Conservation (phyloP, 2,329 filamentous ascomycete species). For the Ceratocystis destructans region DNA sequence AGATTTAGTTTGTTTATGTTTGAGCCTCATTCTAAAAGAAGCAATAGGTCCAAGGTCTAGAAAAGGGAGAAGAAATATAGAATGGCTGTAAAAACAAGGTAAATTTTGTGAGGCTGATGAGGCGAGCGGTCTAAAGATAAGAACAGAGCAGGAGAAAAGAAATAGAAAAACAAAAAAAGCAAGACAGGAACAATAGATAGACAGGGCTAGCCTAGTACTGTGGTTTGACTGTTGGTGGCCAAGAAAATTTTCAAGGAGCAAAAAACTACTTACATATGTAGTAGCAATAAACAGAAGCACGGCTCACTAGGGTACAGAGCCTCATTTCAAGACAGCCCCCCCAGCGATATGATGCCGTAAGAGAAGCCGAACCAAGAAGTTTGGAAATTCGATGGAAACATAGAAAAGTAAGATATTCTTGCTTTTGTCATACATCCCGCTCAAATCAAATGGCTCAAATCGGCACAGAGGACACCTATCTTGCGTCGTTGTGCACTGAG, state of each 20-base stretch:
- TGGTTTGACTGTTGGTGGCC: background rate
- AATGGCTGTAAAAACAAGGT: background rate
- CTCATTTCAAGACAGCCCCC: background rate
- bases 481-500: background rate
- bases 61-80: background rate
- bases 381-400: background rate
- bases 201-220: background rate
- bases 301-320: conserved; percentile 1
- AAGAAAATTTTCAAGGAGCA: conserved; percentile 1
- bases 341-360: background rate
- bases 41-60: background rate
- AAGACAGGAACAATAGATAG: background rate
- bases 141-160: background rate
- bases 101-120: background rate
- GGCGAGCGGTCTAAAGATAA: background rate
- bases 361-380: background rate
- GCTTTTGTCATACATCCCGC: background rate
- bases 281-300: background rate
- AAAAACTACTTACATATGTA: background rate
- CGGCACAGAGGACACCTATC: background rate
- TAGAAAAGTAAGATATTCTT: background rate
- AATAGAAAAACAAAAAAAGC: background rate
- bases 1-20: conserved; percentile 8
- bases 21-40: conserved; percentile 7
- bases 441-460: background rate